Conservation (phyloP, 441 rosid genomes). For the Gossypium davidsonii region DNA sequence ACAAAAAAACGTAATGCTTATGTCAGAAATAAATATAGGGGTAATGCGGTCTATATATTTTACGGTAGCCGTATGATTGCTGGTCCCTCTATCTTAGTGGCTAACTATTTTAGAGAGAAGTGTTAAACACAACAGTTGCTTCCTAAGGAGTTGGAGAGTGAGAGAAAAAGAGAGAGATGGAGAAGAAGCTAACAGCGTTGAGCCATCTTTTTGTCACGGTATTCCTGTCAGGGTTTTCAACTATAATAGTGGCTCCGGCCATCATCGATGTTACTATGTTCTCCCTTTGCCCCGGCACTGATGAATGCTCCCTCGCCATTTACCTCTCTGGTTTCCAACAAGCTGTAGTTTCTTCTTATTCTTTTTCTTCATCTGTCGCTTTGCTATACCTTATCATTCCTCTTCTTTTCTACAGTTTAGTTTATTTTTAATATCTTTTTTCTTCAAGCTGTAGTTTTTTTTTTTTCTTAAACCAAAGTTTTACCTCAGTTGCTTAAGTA, state of each 20-base stretch:
- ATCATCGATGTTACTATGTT: conserved; percentile 73
- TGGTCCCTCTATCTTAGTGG: too few species aligned
- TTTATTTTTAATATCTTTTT: too few species aligned
- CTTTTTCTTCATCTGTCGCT: background rate
- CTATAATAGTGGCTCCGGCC: conserved; percentile 45
- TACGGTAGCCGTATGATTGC: too few species aligned
- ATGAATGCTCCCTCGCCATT: conserved; percentile 80
- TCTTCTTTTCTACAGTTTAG: too few species aligned
- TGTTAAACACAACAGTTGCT: background rate
- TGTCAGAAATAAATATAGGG: too few species aligned
- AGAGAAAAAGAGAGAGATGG: background rate
- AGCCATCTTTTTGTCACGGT: conserved; percentile 55
- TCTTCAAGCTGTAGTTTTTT: too few species aligned
- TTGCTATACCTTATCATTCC: background rate
- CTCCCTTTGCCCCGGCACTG: conserved; percentile 66
- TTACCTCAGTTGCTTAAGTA: too few species aligned
- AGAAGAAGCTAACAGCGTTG: conserved; percentile 30
- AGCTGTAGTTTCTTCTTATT: conserved; percentile 40
- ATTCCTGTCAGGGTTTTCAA: conserved; percentile 41
- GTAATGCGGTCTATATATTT: too few species aligned
- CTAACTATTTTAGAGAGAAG: background rate
- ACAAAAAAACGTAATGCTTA: too few species aligned
- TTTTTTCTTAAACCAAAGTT: too few species aligned
- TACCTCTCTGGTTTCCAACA: conserved; percentile 79
- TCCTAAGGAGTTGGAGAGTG: too few species aligned